These are phyloP conservation scores for Spergularia marina DNA, from an alignment of 148 eudicot genomes.

Conservation along the genomic window DNA sequence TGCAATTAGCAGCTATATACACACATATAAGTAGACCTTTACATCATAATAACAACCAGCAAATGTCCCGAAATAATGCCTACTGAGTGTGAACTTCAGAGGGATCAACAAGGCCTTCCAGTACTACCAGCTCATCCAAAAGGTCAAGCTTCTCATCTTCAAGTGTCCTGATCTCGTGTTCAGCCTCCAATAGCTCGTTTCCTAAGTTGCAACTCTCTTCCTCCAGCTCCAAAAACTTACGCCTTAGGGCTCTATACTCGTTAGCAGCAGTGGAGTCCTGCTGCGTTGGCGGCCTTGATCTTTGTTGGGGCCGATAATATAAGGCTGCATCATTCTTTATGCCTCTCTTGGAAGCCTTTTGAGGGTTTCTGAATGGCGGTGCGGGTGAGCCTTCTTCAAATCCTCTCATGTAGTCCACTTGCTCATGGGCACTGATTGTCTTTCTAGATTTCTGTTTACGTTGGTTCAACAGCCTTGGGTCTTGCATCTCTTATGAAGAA, in stretches of 20 bases:
- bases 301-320: constrained; percentile 41
- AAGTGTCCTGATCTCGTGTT: constrained; percentile 60
- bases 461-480: constrained; percentile 48
- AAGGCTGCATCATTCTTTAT: constrained; percentile 34
- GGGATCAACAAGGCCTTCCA: constrained; percentile 83
- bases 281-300: constrained; percentile 36
- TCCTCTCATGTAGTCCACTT: constrained; percentile 39
- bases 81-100: constrained; percentile 41
- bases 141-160: constrained; percentile 70
- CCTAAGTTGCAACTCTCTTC: constrained; percentile 71
- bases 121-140: constrained; percentile 69
- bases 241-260: constrained; percentile 61
- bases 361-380: constrained; percentile 30
- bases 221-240: constrained; percentile 64
- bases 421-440: constrained; percentile 36
- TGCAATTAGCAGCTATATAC: constrained; percentile 26
- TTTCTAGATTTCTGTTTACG: constrained; percentile 52
- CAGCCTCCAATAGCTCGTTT: constrained; percentile 51
- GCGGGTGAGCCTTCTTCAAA: constrained; percentile 32
- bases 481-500: constrained; percentile 41
- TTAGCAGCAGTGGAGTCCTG: constrained; percentile 47
- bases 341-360: constrained; percentile 45
- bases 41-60: background rate
- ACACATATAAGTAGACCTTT: constrained; percentile 16
- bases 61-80: background rate